Conservation (phyloP, 306 rosid genomes). For the Acacia crassicarpa region DNA sequence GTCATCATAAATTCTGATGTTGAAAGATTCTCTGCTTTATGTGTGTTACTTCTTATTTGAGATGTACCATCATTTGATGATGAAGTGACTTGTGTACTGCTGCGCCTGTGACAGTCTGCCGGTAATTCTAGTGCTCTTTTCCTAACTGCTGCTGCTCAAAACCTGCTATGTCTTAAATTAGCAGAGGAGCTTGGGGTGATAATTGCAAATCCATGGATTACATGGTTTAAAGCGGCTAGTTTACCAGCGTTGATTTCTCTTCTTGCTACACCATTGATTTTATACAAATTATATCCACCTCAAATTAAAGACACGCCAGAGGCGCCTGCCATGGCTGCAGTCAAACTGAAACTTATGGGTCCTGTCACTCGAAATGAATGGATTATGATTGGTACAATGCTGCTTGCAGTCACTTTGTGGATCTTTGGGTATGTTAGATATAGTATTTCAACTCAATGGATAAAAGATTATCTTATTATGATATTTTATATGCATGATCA, state of each 20-base stretch:
- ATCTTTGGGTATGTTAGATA: slow-evolving; percentile 73
- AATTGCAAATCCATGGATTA: slow-evolving; percentile 79
- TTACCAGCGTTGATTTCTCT: slow-evolving; percentile 73
- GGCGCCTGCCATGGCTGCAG: slow-evolving; percentile 88
- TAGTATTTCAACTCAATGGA: background rate
- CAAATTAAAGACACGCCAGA: slow-evolving; percentile 92
- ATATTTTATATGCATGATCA: background rate
- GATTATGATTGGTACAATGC: slow-evolving; percentile 90
- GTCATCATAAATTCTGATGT: background rate
- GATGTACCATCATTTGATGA: slow-evolving; percentile 23
- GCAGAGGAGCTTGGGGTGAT: slow-evolving; percentile 89
- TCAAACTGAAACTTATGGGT: slow-evolving; percentile 80
- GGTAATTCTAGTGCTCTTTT: slow-evolving; percentile 97
- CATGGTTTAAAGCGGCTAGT: slow-evolving; percentile 93
- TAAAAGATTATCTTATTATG: background rate
- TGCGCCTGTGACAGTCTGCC: slow-evolving; percentile 64
- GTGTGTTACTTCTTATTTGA: slow-evolving; percentile 19
- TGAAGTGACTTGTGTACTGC: slow-evolving; percentile 44
- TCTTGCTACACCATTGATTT: slow-evolving; percentile 73
- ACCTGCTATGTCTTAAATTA: slow-evolving; percentile 78
- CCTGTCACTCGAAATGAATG: slow-evolving; percentile 74
- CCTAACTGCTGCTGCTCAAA: slow-evolving; percentile 99
- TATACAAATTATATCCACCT: slow-evolving; percentile 88
- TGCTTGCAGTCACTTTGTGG: slow-evolving; percentile 93
- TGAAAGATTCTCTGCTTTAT: background rate